Evolutionary conservation across 2,329 filamentous ascomycete species (phyloP), one percentile per base, ranked within the genome.

Genomic region (Cladophialophora bantiana): DNA sequence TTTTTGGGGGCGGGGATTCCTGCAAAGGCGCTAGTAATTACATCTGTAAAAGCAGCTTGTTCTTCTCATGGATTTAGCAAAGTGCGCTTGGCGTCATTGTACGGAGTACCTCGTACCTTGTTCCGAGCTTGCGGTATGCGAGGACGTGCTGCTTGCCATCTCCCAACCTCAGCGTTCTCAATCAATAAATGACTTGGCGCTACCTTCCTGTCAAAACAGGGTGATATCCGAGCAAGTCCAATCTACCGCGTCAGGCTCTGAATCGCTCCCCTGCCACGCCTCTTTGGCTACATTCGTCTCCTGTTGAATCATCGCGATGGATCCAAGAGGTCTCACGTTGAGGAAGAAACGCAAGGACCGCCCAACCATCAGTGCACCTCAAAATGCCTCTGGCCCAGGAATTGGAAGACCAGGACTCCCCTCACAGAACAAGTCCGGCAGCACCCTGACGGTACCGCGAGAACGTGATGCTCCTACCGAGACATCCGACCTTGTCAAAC

Each of bases 401-500:
- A 67, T 72, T 1, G 59, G 59, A 10, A 50, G 35, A 54, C 18
- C 59, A 42, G 48, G 59, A 7, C 61, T 66, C 71, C 69, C 78
- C 70, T 73, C 70, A 72, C 75, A 73, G 78, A 62, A 73, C 76
- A 72, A 73, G 74, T 38, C 73, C 72, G 53, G 73, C 72, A 79
- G 82, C 62, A 77, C 79, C 45, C 54, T 71, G 6, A 57, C 79
- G 20, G 62, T 69, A 4, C 66, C 71, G 9, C 66, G 61, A 80
- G 64, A 81, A 80, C 62, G 82, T 77, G 69, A 70, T 65, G 66
- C 61, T 0, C 70, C 67, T 9, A 69, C 70, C 18, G 71, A 73
- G 73, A 89, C 88, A 50, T 87, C 88, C 18, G 94, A 99, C 78
- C 84, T 98, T 62, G 94, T 99, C 66, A 98, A 98, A 82, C 87